A percentile compares a stretch with the other conserved stretches of the same genome.
These are phyloP conservation scores for Rhodotorula sp. DNA, from an alignment of 1,284 basidiomycete species.

Conservation along the genomic window DNA sequence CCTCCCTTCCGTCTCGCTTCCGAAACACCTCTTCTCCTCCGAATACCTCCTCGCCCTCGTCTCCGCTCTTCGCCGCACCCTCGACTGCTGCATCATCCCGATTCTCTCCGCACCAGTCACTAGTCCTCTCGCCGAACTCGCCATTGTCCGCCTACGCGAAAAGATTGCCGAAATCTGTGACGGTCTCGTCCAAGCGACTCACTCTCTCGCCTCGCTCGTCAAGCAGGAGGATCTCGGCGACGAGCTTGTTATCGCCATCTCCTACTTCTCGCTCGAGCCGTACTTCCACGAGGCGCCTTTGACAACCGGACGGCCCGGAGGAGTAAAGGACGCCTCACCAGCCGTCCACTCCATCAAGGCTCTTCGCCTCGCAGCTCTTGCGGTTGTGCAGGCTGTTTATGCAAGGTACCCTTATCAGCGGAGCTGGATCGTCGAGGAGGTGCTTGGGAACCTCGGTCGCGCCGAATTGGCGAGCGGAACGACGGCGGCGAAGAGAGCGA, in stretches of 20 bases:
- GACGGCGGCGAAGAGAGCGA: slow-evolving; percentile 74
- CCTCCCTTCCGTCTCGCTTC: slow-evolving; percentile 13
- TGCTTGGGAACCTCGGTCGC: slow-evolving; percentile 81
- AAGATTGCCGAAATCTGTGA: slow-evolving; percentile 11
- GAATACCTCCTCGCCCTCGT: slow-evolving; percentile 64
- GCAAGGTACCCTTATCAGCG: slow-evolving; percentile 84
- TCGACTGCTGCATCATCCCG: slow-evolving; percentile 48
- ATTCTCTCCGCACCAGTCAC: slow-evolving; percentile 41
- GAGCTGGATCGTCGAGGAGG: slow-evolving; percentile 94
- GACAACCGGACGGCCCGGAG: not conserved
- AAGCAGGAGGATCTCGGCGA: slow-evolving; percentile 67
- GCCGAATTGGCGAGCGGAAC: slow-evolving; percentile 66
- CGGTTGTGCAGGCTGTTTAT: slow-evolving; percentile 64
- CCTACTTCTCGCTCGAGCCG: slow-evolving; percentile 87
- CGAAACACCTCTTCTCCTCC: slow-evolving; percentile 34
- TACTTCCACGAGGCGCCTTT: slow-evolving; percentile 82
- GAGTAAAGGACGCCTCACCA: slow-evolving; percentile 43
- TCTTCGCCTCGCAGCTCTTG: slow-evolving; percentile 18
- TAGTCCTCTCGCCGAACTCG: slow-evolving; percentile 50
- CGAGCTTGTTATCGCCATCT: slow-evolving; percentile 78
- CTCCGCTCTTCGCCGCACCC: slow-evolving; percentile 45
- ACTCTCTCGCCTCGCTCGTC: slow-evolving; percentile 20
- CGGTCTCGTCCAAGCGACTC: slow-evolving; percentile 10
- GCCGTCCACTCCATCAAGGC: slow-evolving; percentile 11
- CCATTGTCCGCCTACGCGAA: slow-evolving; percentile 27